Evolutionary conservation across 2,329 filamentous ascomycete genomes (phyloP).

Genomic region (Endocalyx cinctus): DNA sequence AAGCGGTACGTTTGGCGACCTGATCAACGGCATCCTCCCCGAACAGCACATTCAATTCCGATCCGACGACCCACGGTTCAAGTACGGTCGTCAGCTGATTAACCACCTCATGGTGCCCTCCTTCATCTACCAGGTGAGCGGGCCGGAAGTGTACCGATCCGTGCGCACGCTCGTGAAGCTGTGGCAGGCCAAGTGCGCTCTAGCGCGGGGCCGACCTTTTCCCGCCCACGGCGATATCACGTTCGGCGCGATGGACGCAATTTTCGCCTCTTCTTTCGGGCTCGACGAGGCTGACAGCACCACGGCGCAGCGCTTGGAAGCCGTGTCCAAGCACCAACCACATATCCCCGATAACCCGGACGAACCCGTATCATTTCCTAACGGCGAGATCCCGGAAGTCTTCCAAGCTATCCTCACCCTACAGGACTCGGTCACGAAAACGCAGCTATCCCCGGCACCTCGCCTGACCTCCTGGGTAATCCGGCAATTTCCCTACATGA

Average conservation of each 20-base stretch:
- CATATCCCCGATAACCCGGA: constrained; percentile 7
- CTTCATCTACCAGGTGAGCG: constrained; percentile 30
- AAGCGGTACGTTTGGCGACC: constrained; percentile 25
- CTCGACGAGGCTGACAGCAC: constrained; percentile 19
- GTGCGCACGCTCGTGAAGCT: constrained; percentile 26
- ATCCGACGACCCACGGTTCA: constrained; percentile 26
- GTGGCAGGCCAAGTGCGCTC: constrained; percentile 27
- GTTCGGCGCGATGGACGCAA: constrained; percentile 25
- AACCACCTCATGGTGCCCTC: constrained; percentile 33
- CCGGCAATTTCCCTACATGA: constrained; percentile 24
- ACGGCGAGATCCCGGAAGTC: constrained; percentile 14
- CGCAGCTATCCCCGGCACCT: constrained; percentile 24
- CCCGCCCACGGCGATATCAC: constrained; percentile 25
- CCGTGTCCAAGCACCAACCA: constrained; percentile 6
- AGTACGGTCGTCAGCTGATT: constrained; percentile 28
- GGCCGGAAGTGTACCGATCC: constrained; percentile 28
- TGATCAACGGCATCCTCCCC: constrained; percentile 28
- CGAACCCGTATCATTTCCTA: constrained; percentile 20
- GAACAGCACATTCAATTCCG: constrained; percentile 28
- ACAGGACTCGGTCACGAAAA: constrained; percentile 21
- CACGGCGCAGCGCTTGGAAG: constrained; percentile 17
- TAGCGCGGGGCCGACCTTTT: constrained; percentile 28
- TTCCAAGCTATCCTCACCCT: constrained; percentile 24
- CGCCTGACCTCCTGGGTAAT: constrained; percentile 23
- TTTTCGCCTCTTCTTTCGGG: constrained; percentile 27